These are phyloP conservation scores for Globisporangium lucens DNA, from an alignment of 352 stramenopile genomes.

Conservation along the genomic window DNA sequence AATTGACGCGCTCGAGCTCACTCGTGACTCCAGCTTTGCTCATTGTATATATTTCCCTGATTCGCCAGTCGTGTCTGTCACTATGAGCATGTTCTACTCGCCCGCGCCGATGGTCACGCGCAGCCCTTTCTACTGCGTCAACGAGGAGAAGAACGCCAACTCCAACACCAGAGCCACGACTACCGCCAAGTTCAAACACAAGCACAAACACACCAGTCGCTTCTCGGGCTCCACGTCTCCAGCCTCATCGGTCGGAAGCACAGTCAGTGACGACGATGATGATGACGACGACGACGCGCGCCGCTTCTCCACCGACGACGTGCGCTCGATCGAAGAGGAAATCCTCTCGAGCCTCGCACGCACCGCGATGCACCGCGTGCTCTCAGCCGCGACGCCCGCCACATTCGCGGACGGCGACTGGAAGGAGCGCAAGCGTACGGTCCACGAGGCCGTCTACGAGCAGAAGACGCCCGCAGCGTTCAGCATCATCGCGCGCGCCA, in stretches of 20 bases:
- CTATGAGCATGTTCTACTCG: conserved; percentile 6
- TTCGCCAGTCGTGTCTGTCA: background rate
- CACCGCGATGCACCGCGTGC: conserved; percentile 14
- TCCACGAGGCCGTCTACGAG: conserved; percentile 13
- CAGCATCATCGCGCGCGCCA: conserved; percentile 19
- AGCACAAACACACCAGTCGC: background rate
- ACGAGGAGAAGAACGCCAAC: background rate
- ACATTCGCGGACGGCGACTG: conserved; percentile 7
- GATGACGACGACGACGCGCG: background rate
- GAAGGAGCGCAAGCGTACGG: conserved; percentile 3
- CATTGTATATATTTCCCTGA: background rate
- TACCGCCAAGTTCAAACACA: background rate
- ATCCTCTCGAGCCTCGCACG: conserved; percentile 13
- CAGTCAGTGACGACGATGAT: background rate
- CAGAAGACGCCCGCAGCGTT: conserved; percentile 12
- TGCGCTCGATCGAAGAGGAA: conserved; percentile 7
- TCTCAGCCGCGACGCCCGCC: conserved; percentile 11
- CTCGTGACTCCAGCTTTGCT: background rate
- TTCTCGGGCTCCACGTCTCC: conserved; percentile 14
- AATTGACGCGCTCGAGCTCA: conserved; percentile 8
- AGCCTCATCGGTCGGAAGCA: conserved; percentile 1
- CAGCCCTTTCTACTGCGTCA: conserved; percentile 14
- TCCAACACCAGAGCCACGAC: background rate
- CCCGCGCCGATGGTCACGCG: conserved; percentile 4
- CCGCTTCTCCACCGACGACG: background rate